Evolutionary conservation across 176 grass and related monocot genomes (phyloP), one percentile per base, ranked within the genome.

Genomic region (Oryza rufipogon): DNA sequence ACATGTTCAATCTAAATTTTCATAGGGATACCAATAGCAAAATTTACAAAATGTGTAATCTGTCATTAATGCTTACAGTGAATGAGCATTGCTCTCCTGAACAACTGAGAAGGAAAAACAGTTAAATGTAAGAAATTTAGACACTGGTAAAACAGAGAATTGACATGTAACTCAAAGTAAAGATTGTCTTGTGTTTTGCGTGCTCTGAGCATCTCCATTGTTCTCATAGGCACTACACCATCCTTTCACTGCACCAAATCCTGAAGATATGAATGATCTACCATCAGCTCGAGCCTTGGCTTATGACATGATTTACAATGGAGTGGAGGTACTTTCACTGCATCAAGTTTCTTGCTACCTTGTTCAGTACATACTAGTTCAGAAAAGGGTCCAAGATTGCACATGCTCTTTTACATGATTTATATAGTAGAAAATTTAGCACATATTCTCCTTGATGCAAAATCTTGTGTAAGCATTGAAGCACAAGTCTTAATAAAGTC

Each of bases 161-260:
- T 80, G 39, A 16, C 33, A 33, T 51, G 20, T 69, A 45, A 5
- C 20, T 65, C 49, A 80, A 30, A 73, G 8, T 39, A 28, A 54
- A 76, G 11, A 52, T 39, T 15, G 13, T 65, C 34, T 88, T 45
- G 72, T 6, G 34, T 82, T 73, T 82, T 66, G 0, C 63, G 1
- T 56, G 26, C 48, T 85, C 28, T 66, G 45, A 78, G 17, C 75
- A 17, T 64, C 45, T 11, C 12, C 44, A 38, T 84, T 84, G 26
- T 88, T 58, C 71, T 71, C 83, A 64, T 71, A 98, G 96, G 91
- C 93, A 20, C 87, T 98, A 45, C 96, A 98, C 42, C 96, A 98
- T 85, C 96, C 96, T 87, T 98, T 98, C 86, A 98, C 96, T 28
- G 93, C 96, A 85, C 93, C 93, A 87, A 94, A 95, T 94, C 93